Percentiles rank a stretch among this genome's conserved stretches.
These are phyloP conservation scores for Hypoxylon sp. DNA, from an alignment of 2,329 filamentous ascomycete genomes.

Conservation along the genomic window DNA sequence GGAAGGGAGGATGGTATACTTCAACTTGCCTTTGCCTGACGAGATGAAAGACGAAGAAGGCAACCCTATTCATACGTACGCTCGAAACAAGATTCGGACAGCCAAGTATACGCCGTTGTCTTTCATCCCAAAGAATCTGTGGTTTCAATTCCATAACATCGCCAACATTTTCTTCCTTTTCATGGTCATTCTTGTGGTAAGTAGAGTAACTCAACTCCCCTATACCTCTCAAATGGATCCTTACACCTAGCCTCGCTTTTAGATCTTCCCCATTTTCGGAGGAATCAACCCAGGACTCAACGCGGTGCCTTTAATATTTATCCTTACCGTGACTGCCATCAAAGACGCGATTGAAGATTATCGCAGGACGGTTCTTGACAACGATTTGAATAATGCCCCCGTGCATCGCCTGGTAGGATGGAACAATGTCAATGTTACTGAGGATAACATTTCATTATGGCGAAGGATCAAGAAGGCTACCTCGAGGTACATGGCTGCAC, in stretches of 20 bases:
- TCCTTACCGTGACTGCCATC: conserved; percentile 86
- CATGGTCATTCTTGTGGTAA: conserved; percentile 91
- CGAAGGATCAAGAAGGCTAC: conserved; percentile 91
- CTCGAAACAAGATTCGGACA: conserved; percentile 96
- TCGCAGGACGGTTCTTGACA: conserved; percentile 89
- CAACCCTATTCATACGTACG: conserved; percentile 75
- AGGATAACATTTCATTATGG: conserved; percentile 89
- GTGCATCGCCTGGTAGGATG: conserved; percentile 91
- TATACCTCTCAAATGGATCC: conserved; percentile 2
- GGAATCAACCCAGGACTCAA: conserved; percentile 90
- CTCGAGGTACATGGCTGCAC: conserved; percentile 69
- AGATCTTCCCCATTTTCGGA: conserved; percentile 98
- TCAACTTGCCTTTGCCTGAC: conserved; percentile 85
- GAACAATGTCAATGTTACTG: conserved; percentile 92
- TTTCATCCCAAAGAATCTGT: conserved; percentile 96
- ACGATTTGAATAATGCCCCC: conserved; percentile 94
- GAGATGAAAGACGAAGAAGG: conserved; percentile 85
- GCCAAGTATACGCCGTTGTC: conserved; percentile 97
- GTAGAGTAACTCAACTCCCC: conserved; percentile 56
- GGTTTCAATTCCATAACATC: conserved; percentile 98
- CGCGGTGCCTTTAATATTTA: conserved; percentile 92
- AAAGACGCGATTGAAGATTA: conserved; percentile 98
- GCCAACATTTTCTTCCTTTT: conserved; percentile 99
- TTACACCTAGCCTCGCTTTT: conserved; percentile 48
- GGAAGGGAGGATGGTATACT: conserved; percentile 76